Percentiles rank a stretch among this genome's conserved stretches.
Conservation (phyloP, 2,329 filamentous ascomycete genomes). For the Colletotrichum neosansevieriae region DNA sequence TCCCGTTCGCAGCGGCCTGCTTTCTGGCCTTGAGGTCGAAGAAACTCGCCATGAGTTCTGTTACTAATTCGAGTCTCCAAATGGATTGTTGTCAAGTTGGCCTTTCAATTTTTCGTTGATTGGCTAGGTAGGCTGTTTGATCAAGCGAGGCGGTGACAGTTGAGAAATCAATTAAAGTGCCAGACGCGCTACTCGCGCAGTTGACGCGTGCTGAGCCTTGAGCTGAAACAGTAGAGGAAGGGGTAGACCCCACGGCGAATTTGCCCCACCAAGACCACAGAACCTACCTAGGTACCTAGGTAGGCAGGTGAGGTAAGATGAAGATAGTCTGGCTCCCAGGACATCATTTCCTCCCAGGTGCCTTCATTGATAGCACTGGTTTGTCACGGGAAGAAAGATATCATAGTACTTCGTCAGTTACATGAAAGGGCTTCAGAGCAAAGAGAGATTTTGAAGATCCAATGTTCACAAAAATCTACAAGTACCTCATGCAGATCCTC, state of each 20-base stretch:
- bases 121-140: slow-evolving; percentile 1
- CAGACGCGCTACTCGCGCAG: slow-evolving; percentile 28
- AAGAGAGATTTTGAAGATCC: too few relatives aligned
- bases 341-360: neutral
- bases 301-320: neutral
- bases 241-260: slow-evolving; percentile 13
- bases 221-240: neutral
- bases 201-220: slow-evolving; percentile 34
- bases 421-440: too few relatives aligned
- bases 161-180: slow-evolving; percentile 38
- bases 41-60: slow-evolving; percentile 80
- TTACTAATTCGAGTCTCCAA: neutral
- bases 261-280: slow-evolving; percentile 14
- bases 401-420: too few relatives aligned
- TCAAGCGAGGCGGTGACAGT: slow-evolving; percentile 2
- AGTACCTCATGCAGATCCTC: neutral
- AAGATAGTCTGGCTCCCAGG: neutral
- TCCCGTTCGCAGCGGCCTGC: slow-evolving; percentile 75
- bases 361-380: too few relatives aligned
- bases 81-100: neutral
- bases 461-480: neutral
- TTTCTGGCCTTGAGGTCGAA: slow-evolving; percentile 96
- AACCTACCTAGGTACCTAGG: too few relatives aligned
- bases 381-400: too few relatives aligned
- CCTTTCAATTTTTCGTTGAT: neutral